A percentile compares a stretch with the other conserved stretches of the same genome.
phyloP scores from a whole-genome alignment of 805 yeast species.

The Ascoidea rubescens region DNA sequence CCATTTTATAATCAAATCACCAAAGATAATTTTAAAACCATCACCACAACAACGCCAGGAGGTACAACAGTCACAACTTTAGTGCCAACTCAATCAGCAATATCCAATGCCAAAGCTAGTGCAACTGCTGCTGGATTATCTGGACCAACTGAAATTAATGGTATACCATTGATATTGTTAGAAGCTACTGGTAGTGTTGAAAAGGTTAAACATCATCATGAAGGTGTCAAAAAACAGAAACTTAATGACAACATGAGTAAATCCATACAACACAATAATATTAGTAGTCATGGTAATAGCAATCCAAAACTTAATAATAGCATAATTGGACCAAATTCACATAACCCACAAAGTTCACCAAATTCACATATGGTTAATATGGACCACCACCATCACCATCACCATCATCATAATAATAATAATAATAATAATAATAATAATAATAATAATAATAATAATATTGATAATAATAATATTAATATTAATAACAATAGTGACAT shows the following conservation, averaged over 20 bases:
- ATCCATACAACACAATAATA: too few relatives aligned
- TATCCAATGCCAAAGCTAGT: slow-evolving; percentile 42
- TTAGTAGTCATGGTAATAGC: too few relatives aligned
- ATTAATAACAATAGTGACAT: neutral
- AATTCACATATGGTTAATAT: too few relatives aligned
- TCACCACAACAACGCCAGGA: slow-evolving; percentile 77
- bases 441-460: neutral
- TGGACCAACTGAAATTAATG: slow-evolving; percentile 46
- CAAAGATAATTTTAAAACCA: slow-evolving; percentile 75
- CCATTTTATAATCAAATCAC: slow-evolving; percentile 88
- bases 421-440: neutral
- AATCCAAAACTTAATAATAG: too few relatives aligned
- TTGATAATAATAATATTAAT: neutral
- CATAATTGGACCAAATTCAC: too few relatives aligned
- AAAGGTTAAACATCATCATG: neutral
- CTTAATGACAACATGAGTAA: neutral
- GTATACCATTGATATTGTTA: slow-evolving; percentile 56
- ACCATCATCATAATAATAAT: too few relatives aligned
- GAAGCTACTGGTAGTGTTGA: slow-evolving; percentile 67
- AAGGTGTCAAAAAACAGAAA: neutral
- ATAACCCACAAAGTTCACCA: too few relatives aligned
- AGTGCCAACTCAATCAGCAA: slow-evolving; percentile 74
- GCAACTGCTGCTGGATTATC: slow-evolving; percentile 43
- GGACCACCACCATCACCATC: too few relatives aligned
- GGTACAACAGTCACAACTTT: slow-evolving; percentile 86